Evolutionary conservation across 768 basidiomycete genomes (phyloP), one percentile per base, ranked within the genome.

Genomic region (Boletus patriciae): DNA sequence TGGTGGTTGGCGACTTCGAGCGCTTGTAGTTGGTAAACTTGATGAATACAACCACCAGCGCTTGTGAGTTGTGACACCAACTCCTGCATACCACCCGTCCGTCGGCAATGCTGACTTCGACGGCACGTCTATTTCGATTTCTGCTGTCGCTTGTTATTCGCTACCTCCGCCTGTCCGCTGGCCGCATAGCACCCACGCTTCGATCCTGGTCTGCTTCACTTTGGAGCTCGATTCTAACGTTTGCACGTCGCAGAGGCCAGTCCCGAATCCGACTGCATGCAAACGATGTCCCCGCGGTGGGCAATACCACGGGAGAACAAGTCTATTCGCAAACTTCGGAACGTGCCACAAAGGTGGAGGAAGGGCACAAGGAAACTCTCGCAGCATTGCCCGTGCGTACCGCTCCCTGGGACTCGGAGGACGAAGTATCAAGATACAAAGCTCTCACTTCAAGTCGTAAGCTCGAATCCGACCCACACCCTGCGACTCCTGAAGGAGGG

Each of bases 401-500:
- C 10, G 3, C 16, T 18, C 8, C 9, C 37, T 66, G 47, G 64
- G 15, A 42, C 37, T 66, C 45, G 64, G 15, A 42, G 34, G 27
- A 44, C 1, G n/a, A 23, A 4, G 16, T 48, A 36, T n/a, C 45
- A 18, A 54, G 1, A 19, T 33, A 47, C 33, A 48, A 16, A 6
- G 31, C 9, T 15, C 13, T 34, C 13, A 34, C 34, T 15, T 15
- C 34, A 34, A 15, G 34, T 6, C 13, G 6, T 6, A 13, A 13
- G 33, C 0, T 34, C 34, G 6, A 34, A 6, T 34, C 13, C 13
- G 6, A 5, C 34, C 34, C 9, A 15, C 34, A 40, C 6, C 45
- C 60, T 15, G 46, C 55, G 8, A 62, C 50, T 21, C 64, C 55
- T 1, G 64, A 58, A 9, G 10, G 31, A 19, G 52, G 34, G 18